Evolutionary conservation across 2,329 filamentous ascomycete species (phyloP).

Genomic region (Exophiala sideris): DNA sequence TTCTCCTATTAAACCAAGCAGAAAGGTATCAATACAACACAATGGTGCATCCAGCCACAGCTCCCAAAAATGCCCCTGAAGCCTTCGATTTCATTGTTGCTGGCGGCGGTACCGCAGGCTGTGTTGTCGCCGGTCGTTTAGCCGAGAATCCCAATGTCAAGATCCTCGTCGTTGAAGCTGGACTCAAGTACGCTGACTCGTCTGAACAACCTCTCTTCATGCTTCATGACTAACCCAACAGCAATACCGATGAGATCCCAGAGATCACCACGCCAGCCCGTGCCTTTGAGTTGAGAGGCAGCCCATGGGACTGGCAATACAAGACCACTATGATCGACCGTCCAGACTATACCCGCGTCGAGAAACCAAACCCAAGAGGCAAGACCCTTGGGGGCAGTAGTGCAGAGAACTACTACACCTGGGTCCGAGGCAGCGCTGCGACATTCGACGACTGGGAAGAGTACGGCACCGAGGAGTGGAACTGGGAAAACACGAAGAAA

Average conservation of each 20-base stretch:
- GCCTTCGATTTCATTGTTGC: constrained; percentile 32
- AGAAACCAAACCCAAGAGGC: constrained; percentile 62
- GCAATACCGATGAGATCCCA: constrained; percentile 49
- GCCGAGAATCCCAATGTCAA: constrained; percentile 49
- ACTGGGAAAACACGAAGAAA: constrained; percentile 49
- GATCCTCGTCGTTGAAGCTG: constrained; percentile 40
- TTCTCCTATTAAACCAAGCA: neutral
- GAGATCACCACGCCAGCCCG: constrained; percentile 53
- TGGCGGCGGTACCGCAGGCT: constrained; percentile 48
- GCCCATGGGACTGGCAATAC: constrained; percentile 53
- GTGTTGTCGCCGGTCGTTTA: constrained; percentile 50
- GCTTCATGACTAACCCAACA: constrained; percentile 4
- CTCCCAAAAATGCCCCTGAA: too few species aligned
- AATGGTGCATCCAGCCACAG: too few species aligned
- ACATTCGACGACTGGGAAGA: constrained; percentile 55
- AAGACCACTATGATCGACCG: constrained; percentile 61
- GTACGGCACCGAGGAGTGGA: constrained; percentile 52
- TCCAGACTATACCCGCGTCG: constrained; percentile 57
- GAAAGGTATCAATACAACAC: too few species aligned
- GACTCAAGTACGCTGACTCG: constrained; percentile 18
- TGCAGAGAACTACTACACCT: constrained; percentile 62
- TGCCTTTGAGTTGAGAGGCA: constrained; percentile 54
- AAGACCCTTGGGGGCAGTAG: constrained; percentile 59
- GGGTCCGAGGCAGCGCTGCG: constrained; percentile 56
- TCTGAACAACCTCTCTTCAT: neutral